Evolutionary conservation across 2,329 filamentous ascomycete species (phyloP).

Genomic region (Trichocomaceae sp.): DNA sequence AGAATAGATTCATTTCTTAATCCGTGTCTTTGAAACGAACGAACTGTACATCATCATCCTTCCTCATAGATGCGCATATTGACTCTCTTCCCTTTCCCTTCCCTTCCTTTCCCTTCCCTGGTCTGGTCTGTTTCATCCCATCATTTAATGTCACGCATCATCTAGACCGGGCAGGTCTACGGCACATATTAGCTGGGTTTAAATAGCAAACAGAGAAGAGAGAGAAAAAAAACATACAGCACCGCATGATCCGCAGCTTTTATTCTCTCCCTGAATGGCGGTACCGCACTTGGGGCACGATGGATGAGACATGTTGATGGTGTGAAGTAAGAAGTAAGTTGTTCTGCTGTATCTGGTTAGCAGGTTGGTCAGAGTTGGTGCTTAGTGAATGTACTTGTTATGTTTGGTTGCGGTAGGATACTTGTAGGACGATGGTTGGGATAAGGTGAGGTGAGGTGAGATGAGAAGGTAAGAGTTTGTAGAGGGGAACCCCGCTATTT

Average conservation of each 20-base stretch:
- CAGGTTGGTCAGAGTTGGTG: neutral
- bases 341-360: neutral
- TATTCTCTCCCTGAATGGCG: slow-evolving; percentile 21
- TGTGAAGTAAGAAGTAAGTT: neutral
- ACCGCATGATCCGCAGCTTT: slow-evolving; percentile 25
- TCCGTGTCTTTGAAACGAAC: neutral
- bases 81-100: too few species aligned
- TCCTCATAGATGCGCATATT: neutral
- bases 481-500: neutral
- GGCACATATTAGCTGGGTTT: too few species aligned
- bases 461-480: too few species aligned
- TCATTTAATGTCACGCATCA: neutral
- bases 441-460: too few species aligned
- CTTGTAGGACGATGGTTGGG: neutral
- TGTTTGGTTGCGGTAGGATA: neutral
- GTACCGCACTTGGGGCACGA: slow-evolving; percentile 24
- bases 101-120: neutral
- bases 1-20: neutral
- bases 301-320: slow-evolving; percentile 14
- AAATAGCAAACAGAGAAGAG: neutral
- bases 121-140: neutral
- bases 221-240: slow-evolving; percentile 16
- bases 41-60: neutral
- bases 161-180: slow-evolving; percentile 16
- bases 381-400: neutral